Percentiles rank a stretch among this genome's conserved stretches.
Evolutionary conservation across 257 asterid genomes (phyloP).

Genomic region (Phtheirospermum japonicum): DNA sequence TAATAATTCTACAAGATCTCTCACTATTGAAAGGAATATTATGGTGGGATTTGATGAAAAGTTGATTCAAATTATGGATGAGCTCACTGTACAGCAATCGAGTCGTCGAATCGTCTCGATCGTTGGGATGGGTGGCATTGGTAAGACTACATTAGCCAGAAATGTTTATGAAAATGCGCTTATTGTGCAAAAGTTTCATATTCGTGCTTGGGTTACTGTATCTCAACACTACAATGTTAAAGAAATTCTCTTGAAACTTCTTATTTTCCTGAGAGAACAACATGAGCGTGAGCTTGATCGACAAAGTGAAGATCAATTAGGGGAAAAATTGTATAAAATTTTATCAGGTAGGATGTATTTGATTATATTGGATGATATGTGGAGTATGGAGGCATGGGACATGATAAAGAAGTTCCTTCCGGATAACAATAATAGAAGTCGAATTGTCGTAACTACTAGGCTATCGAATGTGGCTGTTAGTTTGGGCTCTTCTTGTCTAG

Average conservation of each 20-base stretch:
- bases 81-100: neutral
- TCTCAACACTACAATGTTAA: constrained; percentile 8
- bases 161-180: neutral
- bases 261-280: neutral
- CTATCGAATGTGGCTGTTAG: neutral
- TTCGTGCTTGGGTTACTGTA: constrained; percentile 25
- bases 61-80: neutral
- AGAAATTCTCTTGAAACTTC: neutral
- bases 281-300: neutral
- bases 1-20: no score
- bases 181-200: constrained; percentile 2
- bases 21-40: no score
- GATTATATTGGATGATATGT: constrained; percentile 24
- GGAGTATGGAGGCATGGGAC: constrained; percentile 20
- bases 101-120: neutral
- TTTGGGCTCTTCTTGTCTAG: neutral
- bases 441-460: constrained; percentile 26
- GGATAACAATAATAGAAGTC: constrained; percentile 12
- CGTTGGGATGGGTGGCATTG: neutral
- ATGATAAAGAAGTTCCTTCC: neutral
- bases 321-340: constrained; percentile 7
- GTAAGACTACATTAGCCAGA: constrained; percentile 8
- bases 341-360: constrained; percentile 22
- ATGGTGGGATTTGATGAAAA: neutral
- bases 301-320: constrained; percentile 15